These are phyloP conservation scores for Monosporozyma solicola DNA, from an alignment of 805 yeast genomes.

Conservation along the genomic window DNA sequence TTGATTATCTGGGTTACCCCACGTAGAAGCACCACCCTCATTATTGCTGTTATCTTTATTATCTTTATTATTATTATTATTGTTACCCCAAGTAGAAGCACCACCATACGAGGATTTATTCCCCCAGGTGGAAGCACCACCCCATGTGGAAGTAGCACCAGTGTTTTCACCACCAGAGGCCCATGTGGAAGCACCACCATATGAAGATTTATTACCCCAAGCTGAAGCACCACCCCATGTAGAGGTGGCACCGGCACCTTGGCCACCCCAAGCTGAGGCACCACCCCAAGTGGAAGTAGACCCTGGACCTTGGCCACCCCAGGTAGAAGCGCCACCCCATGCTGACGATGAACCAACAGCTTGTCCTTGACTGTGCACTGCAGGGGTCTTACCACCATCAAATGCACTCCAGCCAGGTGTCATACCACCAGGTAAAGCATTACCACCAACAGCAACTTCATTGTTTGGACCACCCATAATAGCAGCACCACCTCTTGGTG, in stretches of 20 bases:
- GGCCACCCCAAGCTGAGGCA: conserved; percentile 37
- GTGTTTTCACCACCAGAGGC: conserved; percentile 34
- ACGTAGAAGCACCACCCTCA: conserved; percentile 36
- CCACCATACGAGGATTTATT: conserved; percentile 27
- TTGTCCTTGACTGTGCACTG: conserved; percentile 26
- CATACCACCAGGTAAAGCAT: conserved; percentile 35
- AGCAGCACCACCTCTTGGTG: conserved; percentile 18
- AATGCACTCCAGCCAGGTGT: conserved; percentile 48
- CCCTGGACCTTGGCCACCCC: conserved; percentile 34
- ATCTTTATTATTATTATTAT: conserved; percentile 9
- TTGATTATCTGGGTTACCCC: conserved; percentile 27
- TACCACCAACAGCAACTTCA: conserved; percentile 28
- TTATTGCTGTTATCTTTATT: conserved; percentile 4
- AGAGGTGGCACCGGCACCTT: conserved; percentile 31
- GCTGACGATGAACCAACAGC: conserved; percentile 30
- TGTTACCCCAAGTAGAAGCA: conserved; percentile 35
- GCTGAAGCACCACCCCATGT: conserved; percentile 34
- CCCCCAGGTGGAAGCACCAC: conserved; percentile 38
- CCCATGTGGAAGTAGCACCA: conserved; percentile 40
- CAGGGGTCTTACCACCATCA: conserved; percentile 42
- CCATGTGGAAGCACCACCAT: conserved; percentile 45
- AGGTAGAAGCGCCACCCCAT: conserved; percentile 40
- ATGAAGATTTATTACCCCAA: conserved; percentile 31
- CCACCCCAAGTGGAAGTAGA: conserved; percentile 37
- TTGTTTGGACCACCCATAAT: conserved; percentile 27